Base-by-base conservation (phyloP, 805 yeast genomes). In the Metschnikowia santaceciliae region DNA sequence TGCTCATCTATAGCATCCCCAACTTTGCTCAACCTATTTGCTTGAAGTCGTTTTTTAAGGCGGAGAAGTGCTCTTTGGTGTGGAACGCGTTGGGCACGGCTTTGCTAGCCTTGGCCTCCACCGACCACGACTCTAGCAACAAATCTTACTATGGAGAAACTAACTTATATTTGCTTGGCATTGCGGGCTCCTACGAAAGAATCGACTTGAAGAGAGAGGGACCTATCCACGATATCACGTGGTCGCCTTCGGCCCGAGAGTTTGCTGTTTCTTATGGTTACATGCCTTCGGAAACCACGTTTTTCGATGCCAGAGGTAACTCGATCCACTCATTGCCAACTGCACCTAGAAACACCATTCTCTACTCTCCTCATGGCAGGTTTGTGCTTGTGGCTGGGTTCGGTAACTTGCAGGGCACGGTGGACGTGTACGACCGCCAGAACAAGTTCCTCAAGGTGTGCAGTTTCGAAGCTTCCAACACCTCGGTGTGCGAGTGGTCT, bases 11-110 rank as follows among this genome's bases (percentile, higher is more conserved):
- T 72, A 85, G 86, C 62, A 76, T 89, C 54, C 90, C 95, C 32
- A 77, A 86, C 63, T 81, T 85, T 63, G 72, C 74, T 57, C 88
- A 83, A 59, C 92, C 96, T 33, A 83, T 90, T 46, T 86, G 94
- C 47, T 82, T 84, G 54, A 94, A 92, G 69, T 82, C 89, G 52
- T 89, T 94, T 62, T 94, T 94, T 80, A 91, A 92, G 72, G 98
- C 97, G 46, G 99, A 94, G 66, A 81, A 88, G 57, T 94, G 97
- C 69, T 85, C 81, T 61, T 80, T 94, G 73, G 86, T 82, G 66
- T 94, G 99, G 99, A 94, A 95, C 69, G 79, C 83, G 34, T 78
- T 90, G 56, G 99, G 99, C 53, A 94, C 97, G 53, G 96, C 97
- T 6, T 76, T 92, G 54, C 75, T 95, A 64, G 97, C 96, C 44